Conservation (phyloP, 2,329 filamentous ascomycete species). For the Xylaria sp. region DNA sequence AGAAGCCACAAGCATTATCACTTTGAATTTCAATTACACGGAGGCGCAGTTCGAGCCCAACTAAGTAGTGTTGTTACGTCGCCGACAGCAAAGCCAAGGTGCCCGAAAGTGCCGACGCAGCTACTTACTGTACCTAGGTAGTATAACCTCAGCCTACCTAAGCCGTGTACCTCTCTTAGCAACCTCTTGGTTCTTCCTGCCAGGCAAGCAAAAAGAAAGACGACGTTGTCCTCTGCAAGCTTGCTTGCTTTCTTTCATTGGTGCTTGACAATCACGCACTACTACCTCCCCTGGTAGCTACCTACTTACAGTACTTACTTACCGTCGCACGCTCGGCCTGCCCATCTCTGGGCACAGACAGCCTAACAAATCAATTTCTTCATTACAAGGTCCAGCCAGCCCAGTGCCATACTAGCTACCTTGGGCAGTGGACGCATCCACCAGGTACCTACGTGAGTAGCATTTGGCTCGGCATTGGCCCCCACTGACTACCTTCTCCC, state of each 20-base stretch:
- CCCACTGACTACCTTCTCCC: constrained; percentile 14
- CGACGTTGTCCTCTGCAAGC: constrained; percentile 12
- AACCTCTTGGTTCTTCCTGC: constrained; percentile 3
- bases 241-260: constrained; percentile 15
- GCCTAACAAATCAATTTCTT: constrained; percentile 16
- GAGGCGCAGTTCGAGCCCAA: constrained; percentile 30
- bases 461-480: constrained; percentile 17
- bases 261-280: constrained; percentile 10
- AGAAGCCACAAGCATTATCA: constrained; percentile 14
- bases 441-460: too few species aligned
- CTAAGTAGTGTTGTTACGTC: constrained; percentile 14
- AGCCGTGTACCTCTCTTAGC: constrained; percentile 5
- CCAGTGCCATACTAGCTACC: background rate
- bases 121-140: background rate
- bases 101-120: constrained; percentile 1
- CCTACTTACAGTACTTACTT: background rate
- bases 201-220: constrained; percentile 28
- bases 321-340: constrained; percentile 12
- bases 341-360: constrained; percentile 1
- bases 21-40: constrained; percentile 16
- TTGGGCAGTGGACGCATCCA: background rate
- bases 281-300: background rate
- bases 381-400: constrained; percentile 10
- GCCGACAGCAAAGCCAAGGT: constrained; percentile 15
- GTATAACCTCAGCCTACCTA: background rate